A percentile compares a stretch with the other conserved stretches of the same genome.
These are phyloP conservation scores for Orbilia blumenaviensis DNA, from an alignment of 2,329 filamentous ascomycete species.

Conservation along the genomic window DNA sequence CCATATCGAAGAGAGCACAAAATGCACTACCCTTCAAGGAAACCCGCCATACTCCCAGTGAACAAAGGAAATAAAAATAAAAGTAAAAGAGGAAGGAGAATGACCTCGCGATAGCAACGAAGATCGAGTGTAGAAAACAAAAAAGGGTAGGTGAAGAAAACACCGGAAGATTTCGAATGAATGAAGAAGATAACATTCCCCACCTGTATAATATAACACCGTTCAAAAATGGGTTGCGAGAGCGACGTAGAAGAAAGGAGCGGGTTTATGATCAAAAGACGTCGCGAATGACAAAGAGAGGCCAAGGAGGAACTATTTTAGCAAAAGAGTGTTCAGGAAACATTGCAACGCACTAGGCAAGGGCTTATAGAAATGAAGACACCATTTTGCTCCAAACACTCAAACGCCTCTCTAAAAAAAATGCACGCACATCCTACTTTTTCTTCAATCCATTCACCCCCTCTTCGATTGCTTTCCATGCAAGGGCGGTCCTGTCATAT, in stretches of 20 bases:
- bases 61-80: background rate
- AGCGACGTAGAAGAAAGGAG: slow-evolving; percentile 6
- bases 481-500: background rate
- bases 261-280: background rate
- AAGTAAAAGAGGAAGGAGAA: background rate
- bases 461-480: background rate
- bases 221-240: background rate
- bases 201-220: slow-evolving; percentile 9
- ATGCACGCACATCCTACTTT: background rate
- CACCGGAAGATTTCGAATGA: background rate
- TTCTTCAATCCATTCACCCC: background rate
- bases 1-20: background rate
- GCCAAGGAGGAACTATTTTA: background rate
- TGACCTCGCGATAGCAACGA: background rate
- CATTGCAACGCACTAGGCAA: background rate
- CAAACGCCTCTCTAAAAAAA: background rate
- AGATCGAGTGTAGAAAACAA: background rate
- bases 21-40: background rate
- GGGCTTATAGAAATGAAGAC: background rate
- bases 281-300: background rate
- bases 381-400: background rate
- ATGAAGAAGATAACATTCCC: background rate
- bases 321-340: background rate
- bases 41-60: background rate
- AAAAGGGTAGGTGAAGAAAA: background rate